phyloP scores from a whole-genome alignment of 192 early-diverging fungal genomes.

The Linnemannia zychae region DNA sequence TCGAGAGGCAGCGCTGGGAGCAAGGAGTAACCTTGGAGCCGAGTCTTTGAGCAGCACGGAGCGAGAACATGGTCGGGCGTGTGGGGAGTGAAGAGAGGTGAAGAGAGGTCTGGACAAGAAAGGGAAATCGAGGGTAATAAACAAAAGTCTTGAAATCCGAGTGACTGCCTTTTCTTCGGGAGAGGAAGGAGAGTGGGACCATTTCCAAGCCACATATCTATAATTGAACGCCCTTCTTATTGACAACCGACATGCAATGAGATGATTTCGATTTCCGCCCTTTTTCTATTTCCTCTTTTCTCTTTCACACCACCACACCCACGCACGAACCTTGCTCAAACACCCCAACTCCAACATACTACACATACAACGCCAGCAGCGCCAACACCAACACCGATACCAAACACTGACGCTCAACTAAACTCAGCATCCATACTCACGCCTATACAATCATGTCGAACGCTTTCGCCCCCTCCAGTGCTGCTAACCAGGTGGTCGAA shows the following conservation, averaged over 20 bases:
- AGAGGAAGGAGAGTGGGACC: neutral
- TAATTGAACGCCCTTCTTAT: slow-evolving; percentile 20
- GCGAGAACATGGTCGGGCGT: slow-evolving; percentile 43
- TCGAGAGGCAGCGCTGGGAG: slow-evolving; percentile 58
- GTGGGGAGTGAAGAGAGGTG: slow-evolving; percentile 11
- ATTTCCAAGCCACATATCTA: slow-evolving; percentile 13
- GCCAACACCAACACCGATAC: neutral
- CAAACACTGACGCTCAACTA: neutral
- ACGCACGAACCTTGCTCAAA: neutral
- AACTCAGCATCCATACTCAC: neutral
- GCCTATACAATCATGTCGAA: neutral
- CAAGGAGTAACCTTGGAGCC: slow-evolving; percentile 46
- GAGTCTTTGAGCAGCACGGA: slow-evolving; percentile 52
- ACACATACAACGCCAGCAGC: neutral
- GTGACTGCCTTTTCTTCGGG: neutral
- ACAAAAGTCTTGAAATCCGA: neutral
- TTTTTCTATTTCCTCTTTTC: slow-evolving; percentile 14
- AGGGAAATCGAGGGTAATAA: neutral
- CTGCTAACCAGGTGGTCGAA: slow-evolving; percentile 66
- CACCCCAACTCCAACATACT: neutral
- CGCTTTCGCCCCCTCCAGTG: slow-evolving; percentile 46
- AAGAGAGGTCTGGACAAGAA: slow-evolving; percentile 17
- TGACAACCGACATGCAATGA: neutral
- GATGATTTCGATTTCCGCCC: neutral
- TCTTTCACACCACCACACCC: neutral